Conservation (phyloP, 306 rosid species). For the Glycine tomentella region DNA sequence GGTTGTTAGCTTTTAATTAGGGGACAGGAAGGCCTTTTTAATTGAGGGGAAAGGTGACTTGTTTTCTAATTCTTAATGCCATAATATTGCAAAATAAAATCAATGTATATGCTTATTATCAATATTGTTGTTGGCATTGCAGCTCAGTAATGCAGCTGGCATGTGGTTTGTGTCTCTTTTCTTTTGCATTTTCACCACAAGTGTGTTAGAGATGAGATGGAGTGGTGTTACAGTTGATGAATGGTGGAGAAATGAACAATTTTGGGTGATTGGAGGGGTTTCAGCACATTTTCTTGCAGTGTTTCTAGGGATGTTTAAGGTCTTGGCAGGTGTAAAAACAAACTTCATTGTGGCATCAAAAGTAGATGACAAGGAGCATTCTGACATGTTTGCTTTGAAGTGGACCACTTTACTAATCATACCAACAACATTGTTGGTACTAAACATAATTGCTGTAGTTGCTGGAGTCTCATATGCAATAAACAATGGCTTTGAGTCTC, state of each 20-base stretch:
- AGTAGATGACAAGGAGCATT: slow-evolving; percentile 36
- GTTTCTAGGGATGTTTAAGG: slow-evolving; percentile 66
- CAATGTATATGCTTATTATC: background rate
- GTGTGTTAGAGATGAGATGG: slow-evolving; percentile 79
- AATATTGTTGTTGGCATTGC: slow-evolving; percentile 40
- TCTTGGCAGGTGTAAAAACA: slow-evolving; percentile 66
- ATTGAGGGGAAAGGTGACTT: background rate
- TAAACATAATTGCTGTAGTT: slow-evolving; percentile 69
- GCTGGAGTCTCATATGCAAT: slow-evolving; percentile 72
- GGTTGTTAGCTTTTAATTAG: background rate
- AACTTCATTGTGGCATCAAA: slow-evolving; percentile 63
- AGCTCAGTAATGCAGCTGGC: slow-evolving; percentile 63
- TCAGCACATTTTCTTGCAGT: slow-evolving; percentile 72
- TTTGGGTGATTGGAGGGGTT: slow-evolving; percentile 81
- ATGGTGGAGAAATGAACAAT: slow-evolving; percentile 89
- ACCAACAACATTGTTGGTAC: slow-evolving; percentile 71
- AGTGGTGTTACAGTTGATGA: slow-evolving; percentile 71
- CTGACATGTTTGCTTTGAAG: slow-evolving; percentile 52
- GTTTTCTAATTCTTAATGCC: background rate
- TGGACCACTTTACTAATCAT: slow-evolving; percentile 74
- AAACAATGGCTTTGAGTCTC: slow-evolving; percentile 63
- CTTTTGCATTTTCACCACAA: slow-evolving; percentile 64
- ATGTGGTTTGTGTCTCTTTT: slow-evolving; percentile 79
- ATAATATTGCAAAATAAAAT: background rate
- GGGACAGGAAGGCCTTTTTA: background rate